Percentiles rank a stretch among this genome's conserved stretches.
Evolutionary conservation across 2,329 filamentous ascomycete species (phyloP).

Genomic region (Pseudogymnoascus sp.): DNA sequence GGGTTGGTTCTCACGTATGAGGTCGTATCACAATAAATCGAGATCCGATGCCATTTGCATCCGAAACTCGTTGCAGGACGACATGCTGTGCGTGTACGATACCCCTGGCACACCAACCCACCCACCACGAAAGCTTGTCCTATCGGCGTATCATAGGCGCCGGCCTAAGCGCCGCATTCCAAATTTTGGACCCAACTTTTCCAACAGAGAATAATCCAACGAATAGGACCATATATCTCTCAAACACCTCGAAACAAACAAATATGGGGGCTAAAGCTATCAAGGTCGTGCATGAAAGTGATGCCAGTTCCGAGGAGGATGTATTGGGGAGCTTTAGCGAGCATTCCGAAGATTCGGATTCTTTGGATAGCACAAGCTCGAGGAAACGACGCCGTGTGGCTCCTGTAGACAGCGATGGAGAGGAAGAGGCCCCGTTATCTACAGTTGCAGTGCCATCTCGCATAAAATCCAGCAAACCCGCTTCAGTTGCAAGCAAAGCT

Average conservation of each 20-base stretch:
- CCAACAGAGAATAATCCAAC: slow-evolving; percentile 1
- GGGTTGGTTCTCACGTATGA: background rate
- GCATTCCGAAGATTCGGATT: slow-evolving; percentile 24
- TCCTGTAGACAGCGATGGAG: slow-evolving; percentile 7
- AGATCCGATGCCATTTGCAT: background rate
- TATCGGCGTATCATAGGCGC: slow-evolving; percentile 10
- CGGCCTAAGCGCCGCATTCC: slow-evolving; percentile 5
- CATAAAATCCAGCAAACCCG: slow-evolving; percentile 3
- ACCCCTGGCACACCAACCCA: slow-evolving; percentile 5
- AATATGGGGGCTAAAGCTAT: slow-evolving; percentile 9
- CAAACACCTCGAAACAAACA: slow-evolving; percentile 9
- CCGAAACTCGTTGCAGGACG: slow-evolving; percentile 5
- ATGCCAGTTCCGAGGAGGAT: background rate
- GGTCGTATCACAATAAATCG: slow-evolving; percentile 5
- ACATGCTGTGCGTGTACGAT: slow-evolving; percentile 1
- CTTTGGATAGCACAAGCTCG: slow-evolving; percentile 25
- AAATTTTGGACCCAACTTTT: slow-evolving; percentile 10
- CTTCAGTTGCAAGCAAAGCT: slow-evolving; percentile 6
- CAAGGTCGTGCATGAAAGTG: background rate
- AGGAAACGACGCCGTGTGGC: slow-evolving; percentile 22
- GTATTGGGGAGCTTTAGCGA: background rate
- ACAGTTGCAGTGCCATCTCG: slow-evolving; percentile 9
- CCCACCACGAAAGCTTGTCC: background rate
- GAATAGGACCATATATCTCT: slow-evolving; percentile 5
- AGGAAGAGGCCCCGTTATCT: background rate